Percentiles rank a stretch among this genome's conserved stretches.
These are phyloP conservation scores for Phytophthora vignae DNA, from an alignment of 352 stramenopile species.

Conservation along the genomic window DNA sequence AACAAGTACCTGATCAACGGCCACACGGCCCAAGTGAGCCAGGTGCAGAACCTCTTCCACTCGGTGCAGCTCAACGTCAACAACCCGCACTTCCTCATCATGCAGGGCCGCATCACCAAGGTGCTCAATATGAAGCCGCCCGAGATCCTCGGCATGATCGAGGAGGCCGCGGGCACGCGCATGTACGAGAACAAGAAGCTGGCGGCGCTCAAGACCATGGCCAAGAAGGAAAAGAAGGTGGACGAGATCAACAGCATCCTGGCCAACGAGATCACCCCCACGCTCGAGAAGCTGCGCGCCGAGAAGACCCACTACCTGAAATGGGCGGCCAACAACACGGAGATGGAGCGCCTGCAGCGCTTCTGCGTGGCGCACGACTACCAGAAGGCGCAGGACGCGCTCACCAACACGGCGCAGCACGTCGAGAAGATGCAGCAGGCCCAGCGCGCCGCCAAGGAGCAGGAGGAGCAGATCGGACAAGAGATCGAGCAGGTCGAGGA, in stretches of 20 bases:
- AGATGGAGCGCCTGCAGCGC: constrained; percentile 97
- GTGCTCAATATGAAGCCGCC: constrained; percentile 99
- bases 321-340: constrained; percentile 98
- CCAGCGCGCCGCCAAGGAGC: constrained; percentile 71
- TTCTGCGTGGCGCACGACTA: constrained; percentile 98
- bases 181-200: constrained; percentile 99
- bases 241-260: constrained; percentile 99
- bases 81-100: constrained; percentile 99
- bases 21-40: constrained; percentile 95
- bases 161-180: constrained; percentile 98
- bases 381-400: constrained; percentile 86
- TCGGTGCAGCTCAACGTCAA: constrained; percentile 99
- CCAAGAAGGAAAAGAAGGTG: constrained; percentile 99
- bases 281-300: constrained; percentile 96
- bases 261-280: constrained; percentile 99
- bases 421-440: constrained; percentile 91
- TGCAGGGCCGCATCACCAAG: constrained; percentile 99
- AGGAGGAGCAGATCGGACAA: constrained; percentile 60
- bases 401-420: constrained; percentile 89
- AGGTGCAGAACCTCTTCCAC: constrained; percentile 99
- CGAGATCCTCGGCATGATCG: constrained; percentile 99
- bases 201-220: constrained; percentile 98
- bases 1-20: constrained; percentile 99
- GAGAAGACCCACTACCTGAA: constrained; percentile 99
- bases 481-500: constrained; percentile 85